Evolutionary conservation across 2,329 filamentous ascomycete genomes (phyloP), one percentile per base, ranked within the genome.

Genomic region (Emericellopsis cladophorae): DNA sequence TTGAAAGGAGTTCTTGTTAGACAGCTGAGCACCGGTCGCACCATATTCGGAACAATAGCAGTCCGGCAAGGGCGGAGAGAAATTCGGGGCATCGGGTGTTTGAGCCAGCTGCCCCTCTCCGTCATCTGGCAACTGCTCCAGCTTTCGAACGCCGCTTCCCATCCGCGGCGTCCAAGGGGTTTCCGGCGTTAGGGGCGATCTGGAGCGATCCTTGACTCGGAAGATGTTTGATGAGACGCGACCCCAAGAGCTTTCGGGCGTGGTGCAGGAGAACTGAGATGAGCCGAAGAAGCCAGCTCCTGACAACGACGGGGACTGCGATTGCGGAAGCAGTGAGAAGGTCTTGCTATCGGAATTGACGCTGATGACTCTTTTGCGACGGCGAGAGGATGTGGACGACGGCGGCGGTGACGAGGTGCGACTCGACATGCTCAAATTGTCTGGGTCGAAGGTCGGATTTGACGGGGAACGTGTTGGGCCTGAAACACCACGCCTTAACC

Each of bases 341-440:
- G 74, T 78, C 56, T 75, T 75, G 55, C 74, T 75, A 54, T 78
- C 70, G 6, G 71, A 54, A 48, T 76, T 64, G 23, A 78, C 57
- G 40, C 64, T 65, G 44, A 78, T 66, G 24, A 67, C 52, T 45
- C 66, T 54, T 16, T 46, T 52, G 9, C 41, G 36, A 31, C 57
- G 56, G 36, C 54, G 51, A 32, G 41, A 33, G 10, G 35, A 42
- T n/a, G 42, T 24, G 22, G 26, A 29, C 26, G 26, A 29, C 12
- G 42, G 41, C 12, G 43, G 33, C 14, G 43, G 42, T n/a, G 45
- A 46, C n/a, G 39, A 40, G 15, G 43, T 41, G 18, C 42, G 23
- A 3, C 42, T 44, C 6, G 39, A 40, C 14, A 35, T 29, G 23
- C 35, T 38, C 16, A 21, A 24, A 24, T 37, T 31, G n/a, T 43